Conservation (phyloP, 179 eudicot genomes). For the Beta corolliflora region DNA sequence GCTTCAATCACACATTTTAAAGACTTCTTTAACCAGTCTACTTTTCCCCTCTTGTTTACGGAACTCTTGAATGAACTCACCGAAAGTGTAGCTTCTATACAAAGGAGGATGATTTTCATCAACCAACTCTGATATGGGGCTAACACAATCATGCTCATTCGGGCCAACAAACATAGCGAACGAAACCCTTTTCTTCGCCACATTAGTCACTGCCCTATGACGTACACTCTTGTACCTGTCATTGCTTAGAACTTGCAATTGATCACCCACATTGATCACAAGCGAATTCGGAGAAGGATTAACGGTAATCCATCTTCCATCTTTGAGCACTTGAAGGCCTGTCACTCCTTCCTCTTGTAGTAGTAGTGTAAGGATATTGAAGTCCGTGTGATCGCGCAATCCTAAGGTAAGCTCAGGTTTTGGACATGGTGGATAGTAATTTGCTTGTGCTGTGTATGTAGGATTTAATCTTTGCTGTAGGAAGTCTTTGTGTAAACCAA, state of each 20-base stretch:
- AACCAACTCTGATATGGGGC: conserved; percentile 34
- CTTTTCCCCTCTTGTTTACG: conserved; percentile 29
- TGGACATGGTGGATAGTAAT: conserved; percentile 51
- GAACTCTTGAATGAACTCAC: conserved; percentile 29
- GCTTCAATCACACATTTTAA: not conserved
- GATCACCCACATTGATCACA: conserved; percentile 43
- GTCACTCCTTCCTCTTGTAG: conserved; percentile 3
- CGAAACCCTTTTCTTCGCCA: conserved; percentile 21
- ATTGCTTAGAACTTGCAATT: conserved; percentile 20
- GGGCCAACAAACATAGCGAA: conserved; percentile 36
- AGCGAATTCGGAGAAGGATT: conserved; percentile 34
- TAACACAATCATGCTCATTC: not conserved
- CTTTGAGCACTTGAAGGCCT: not conserved
- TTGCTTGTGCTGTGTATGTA: conserved; percentile 33
- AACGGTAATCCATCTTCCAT: conserved; percentile 33
- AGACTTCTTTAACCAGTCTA: conserved; percentile 31
- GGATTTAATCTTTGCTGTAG: conserved; percentile 19
- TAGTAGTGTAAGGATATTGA: conserved; percentile 34
- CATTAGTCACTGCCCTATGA: conserved; percentile 36
- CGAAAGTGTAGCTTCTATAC: conserved; percentile 16
- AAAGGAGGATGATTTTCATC: conserved; percentile 34
- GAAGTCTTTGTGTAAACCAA: conserved; percentile 38
- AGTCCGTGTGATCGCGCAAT: conserved; percentile 37
- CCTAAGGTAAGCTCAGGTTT: conserved; percentile 39
- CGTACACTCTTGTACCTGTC: conserved; percentile 31